Conservation (phyloP, 441 rosid species). For the Metrosideros polymorpha region DNA sequence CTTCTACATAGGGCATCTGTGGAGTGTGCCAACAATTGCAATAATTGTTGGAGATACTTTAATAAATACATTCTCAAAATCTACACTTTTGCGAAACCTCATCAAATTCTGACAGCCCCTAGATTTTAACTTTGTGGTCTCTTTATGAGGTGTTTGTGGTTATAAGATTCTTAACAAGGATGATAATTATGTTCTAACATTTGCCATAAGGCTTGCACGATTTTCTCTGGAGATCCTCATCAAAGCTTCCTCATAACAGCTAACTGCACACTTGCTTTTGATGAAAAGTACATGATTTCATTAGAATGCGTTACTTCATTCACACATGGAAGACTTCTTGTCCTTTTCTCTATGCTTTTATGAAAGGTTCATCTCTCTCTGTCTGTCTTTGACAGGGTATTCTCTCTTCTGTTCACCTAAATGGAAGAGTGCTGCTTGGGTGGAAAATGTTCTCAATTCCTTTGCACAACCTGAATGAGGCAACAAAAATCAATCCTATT, state of each 20-base stretch:
- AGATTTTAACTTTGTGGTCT: neutral
- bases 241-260: neutral
- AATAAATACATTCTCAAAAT: neutral
- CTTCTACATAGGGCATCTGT: neutral
- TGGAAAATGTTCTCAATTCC: constrained; percentile 89
- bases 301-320: neutral
- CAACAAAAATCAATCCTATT: constrained; percentile 26
- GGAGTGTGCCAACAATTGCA: neutral
- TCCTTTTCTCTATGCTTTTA: neutral
- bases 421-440: constrained; percentile 37
- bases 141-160: neutral
- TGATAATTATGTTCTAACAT: neutral
- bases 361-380: neutral
- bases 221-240: neutral
- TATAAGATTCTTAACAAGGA: neutral
- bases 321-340: neutral
- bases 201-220: neutral
- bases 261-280: neutral
- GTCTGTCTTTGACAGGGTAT: constrained; percentile 50
- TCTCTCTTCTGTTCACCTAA: constrained; percentile 60
- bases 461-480: constrained; percentile 52
- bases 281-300: neutral
- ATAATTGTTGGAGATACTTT: neutral
- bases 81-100: neutral
- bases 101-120: neutral